phyloP scores from a whole-genome alignment of 768 basidiomycete species.

The Wakefieldia striispora region DNA sequence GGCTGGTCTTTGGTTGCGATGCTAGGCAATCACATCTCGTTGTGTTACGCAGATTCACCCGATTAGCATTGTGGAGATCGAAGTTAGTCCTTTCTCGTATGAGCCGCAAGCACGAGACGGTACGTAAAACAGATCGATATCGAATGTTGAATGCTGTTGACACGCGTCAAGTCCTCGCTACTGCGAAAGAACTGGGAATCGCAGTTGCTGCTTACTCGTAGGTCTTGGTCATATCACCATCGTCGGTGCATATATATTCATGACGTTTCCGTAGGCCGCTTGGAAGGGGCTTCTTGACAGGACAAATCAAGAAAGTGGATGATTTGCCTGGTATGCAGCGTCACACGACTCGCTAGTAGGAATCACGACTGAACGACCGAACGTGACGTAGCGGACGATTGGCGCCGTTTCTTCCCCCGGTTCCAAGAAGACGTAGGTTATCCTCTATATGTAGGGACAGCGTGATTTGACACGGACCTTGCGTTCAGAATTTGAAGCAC shows the following conservation, averaged over 20 bases:
- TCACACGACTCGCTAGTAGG: constrained; percentile 18
- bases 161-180: constrained; percentile 41
- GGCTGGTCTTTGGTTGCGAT: background rate
- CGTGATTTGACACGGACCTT: background rate
- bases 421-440: constrained; percentile 42
- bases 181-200: constrained; percentile 53
- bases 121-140: background rate
- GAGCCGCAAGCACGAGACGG: constrained; percentile 24
- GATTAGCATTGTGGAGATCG: constrained; percentile 63
- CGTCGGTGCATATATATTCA: background rate
- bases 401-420: constrained; percentile 37
- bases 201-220: constrained; percentile 60
- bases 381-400: constrained; percentile 38
- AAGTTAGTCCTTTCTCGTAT: constrained; percentile 61
- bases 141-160: background rate
- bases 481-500: constrained; percentile 35
- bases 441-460: background rate
- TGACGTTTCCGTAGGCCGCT: constrained; percentile 40
- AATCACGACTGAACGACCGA: constrained; percentile 1
- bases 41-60: constrained; percentile 47
- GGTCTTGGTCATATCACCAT: constrained; percentile 6
- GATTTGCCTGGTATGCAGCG: constrained; percentile 33
- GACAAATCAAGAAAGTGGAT: constrained; percentile 41
- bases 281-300: constrained; percentile 52
- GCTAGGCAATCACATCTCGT: too few relatives aligned